phyloP scores from a whole-genome alignment of 352 stramenopile species.

The Globisporangium irregulare region DNA sequence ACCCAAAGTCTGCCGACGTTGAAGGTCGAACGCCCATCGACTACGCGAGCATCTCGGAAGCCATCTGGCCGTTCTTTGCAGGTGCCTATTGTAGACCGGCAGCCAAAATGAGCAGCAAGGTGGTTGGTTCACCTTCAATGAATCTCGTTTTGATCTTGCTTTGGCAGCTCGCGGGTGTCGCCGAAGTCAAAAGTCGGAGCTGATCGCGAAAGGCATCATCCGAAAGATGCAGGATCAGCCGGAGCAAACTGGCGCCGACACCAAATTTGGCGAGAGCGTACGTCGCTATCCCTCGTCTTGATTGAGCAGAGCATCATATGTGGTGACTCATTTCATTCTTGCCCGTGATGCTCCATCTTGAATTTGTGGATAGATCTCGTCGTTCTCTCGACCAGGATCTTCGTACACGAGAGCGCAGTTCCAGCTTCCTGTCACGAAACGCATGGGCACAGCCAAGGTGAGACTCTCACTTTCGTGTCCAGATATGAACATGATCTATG shows the following conservation, averaged over 20 bases:
- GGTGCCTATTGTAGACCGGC: constrained; percentile 16
- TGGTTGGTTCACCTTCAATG: not conserved
- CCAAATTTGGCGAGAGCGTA: constrained; percentile 29
- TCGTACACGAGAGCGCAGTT: constrained; percentile 67
- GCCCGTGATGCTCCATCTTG: not conserved
- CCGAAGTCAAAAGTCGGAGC: constrained; percentile 53
- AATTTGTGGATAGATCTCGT: constrained; percentile 49
- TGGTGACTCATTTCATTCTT: not conserved
- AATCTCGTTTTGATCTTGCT: not conserved
- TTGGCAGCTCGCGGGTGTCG: constrained; percentile 38
- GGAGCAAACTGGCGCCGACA: constrained; percentile 37
- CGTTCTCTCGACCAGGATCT: constrained; percentile 71
- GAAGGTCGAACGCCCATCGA: constrained; percentile 54
- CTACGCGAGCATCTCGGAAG: constrained; percentile 72
- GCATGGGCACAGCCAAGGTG: constrained; percentile 50
- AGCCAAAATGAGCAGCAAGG: not conserved
- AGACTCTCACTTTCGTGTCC: not conserved
- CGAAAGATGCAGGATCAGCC: constrained; percentile 57
- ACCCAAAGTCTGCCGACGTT: constrained; percentile 38
- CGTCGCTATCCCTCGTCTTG: not conserved
- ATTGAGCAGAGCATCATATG: too few species aligned
- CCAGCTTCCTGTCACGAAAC: constrained; percentile 42
- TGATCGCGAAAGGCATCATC: constrained; percentile 62
- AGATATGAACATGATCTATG: not conserved
- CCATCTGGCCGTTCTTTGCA: constrained; percentile 68